Base-by-base conservation (phyloP, 169 alveolate genomes). In the Plasmodium inui region DNA sequence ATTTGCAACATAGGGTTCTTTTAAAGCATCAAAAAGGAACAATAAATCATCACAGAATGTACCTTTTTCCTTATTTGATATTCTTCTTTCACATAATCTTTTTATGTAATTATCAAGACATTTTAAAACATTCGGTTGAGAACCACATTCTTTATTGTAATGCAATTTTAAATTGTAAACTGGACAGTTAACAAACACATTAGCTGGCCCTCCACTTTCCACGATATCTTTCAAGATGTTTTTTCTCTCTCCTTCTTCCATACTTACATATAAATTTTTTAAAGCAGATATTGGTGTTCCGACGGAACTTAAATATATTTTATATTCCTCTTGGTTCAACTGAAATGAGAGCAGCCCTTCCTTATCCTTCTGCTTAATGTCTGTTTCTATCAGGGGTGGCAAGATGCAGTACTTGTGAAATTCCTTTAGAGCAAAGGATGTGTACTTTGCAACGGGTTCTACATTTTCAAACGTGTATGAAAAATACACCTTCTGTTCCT, bases 361-460 rank as follows among this genome's bases (percentile, higher is more conserved):
- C 8, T 9, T 32, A 22, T 73, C 41, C 73, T 46, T 72, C 7
- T 19, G 30, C 55, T 44, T 76, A 78, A 78, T 88, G 82, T 37
- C 79, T 28, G 89, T 76, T 41, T 88, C 41, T 79, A 88, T 67
- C 32, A 88, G 9, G 7, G 94, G 88, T 3, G 94, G 94, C 19
- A 88, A 32, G 28, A 88, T 61, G 32, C 94, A 88, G 72, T 88
- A 79, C 32, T 61, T 61, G 44, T 88, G 82, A 34, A 88, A 88
- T 50, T 88, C 94, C 50, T 88, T 78, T 14, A 88, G 4, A 26
- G 88, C 26, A 44, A 88, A 78, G 26, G 46, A 17, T 53, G 94
- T 79, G 71, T 55, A 88, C 50, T 88, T 88, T 10, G 83, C 89
- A 22, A 61, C 83, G n/a, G 89, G 94, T 79, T 57, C 72, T 39